A percentile compares a stretch with the other conserved stretches of the same genome.
phyloP scores from a whole-genome alignment of 129 eudicot species.

The Gnaphalium uliginosum region DNA sequence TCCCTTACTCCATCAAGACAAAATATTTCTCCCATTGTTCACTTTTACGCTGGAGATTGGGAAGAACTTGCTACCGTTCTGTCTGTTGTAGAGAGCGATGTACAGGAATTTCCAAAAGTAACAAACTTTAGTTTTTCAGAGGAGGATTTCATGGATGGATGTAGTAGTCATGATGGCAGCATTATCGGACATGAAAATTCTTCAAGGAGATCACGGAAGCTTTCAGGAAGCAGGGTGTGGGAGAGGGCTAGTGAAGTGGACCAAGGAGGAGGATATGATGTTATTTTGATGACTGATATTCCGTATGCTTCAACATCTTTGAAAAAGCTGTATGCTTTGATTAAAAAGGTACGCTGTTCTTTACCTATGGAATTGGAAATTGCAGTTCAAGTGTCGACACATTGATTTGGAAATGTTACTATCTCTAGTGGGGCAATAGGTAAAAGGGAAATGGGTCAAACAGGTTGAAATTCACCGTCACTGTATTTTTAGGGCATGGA shows the following conservation, averaged over 20 bases:
- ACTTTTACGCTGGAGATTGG: slow-evolving; percentile 84
- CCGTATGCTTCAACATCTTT: slow-evolving; percentile 60
- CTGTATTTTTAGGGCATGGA: not conserved
- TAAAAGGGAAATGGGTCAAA: not conserved
- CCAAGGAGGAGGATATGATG: slow-evolving; percentile 66
- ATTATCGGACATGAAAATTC: slow-evolving; percentile 51
- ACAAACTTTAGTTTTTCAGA: slow-evolving; percentile 64
- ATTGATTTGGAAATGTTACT: not conserved
- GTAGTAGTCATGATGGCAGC: slow-evolving; percentile 81
- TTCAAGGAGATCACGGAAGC: slow-evolving; percentile 60
- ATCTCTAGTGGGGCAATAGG: not conserved
- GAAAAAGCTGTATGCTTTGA: slow-evolving; percentile 62
- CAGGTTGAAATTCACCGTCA: not conserved
- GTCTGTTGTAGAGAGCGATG: slow-evolving; percentile 49
- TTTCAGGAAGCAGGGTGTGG: slow-evolving; percentile 79
- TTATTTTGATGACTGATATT: slow-evolving; percentile 71
- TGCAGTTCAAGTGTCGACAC: not conserved
- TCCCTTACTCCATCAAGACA: slow-evolving; percentile 73
- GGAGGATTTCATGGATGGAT: slow-evolving; percentile 68
- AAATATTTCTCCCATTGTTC: slow-evolving; percentile 49
- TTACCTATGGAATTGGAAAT: slow-evolving; percentile 3
- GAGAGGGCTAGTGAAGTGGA: slow-evolving; percentile 65
- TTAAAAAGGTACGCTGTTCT: slow-evolving; percentile 52
- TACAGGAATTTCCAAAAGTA: slow-evolving; percentile 51
- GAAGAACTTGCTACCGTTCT: slow-evolving; percentile 66